phyloP scores from a whole-genome alignment of 108 stramenopile genomes.

The Pseudonitzschia multiseries region DNA sequence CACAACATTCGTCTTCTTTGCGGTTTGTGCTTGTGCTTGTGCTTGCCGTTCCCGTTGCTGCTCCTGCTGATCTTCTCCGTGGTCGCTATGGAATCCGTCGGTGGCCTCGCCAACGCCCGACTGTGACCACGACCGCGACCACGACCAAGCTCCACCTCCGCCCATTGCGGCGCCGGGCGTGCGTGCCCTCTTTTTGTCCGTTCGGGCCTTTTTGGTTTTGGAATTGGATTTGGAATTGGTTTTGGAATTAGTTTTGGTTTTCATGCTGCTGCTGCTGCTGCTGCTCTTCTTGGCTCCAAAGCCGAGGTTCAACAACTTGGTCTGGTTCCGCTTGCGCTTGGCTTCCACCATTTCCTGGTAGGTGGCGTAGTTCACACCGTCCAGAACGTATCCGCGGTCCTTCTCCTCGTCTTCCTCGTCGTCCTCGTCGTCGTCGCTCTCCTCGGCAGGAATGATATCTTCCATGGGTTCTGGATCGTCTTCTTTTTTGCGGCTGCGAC shows the following conservation, averaged over 20 bases:
- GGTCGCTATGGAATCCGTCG: too few species aligned
- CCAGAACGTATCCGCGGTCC: conserved; percentile 36
- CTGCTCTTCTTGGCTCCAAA: conserved; percentile 20
- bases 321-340: conserved; percentile 71
- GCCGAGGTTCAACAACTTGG: conserved; percentile 48
- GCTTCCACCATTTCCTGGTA: conserved; percentile 82
- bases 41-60: neutral
- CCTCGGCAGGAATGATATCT: neutral
- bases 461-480: neutral
- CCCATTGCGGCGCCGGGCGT: too few species aligned
- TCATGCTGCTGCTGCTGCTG: neutral
- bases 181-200: too few species aligned
- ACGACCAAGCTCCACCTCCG: too few species aligned
- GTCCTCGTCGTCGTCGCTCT: conserved; percentile 15
- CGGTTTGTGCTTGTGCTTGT: neutral
- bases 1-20: neutral
- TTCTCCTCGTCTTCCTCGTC: conserved; percentile 5
- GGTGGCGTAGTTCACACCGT: conserved; percentile 47
- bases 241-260: too few species aligned
- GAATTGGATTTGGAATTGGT: too few species aligned
- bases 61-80: neutral
- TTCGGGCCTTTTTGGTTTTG: too few species aligned
- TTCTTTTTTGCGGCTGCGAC: neutral
- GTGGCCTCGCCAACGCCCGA: too few species aligned
- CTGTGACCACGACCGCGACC: too few species aligned